phyloP scores from a whole-genome alignment of 2,329 filamentous ascomycete species.

The Paecilomyces niveus region DNA sequence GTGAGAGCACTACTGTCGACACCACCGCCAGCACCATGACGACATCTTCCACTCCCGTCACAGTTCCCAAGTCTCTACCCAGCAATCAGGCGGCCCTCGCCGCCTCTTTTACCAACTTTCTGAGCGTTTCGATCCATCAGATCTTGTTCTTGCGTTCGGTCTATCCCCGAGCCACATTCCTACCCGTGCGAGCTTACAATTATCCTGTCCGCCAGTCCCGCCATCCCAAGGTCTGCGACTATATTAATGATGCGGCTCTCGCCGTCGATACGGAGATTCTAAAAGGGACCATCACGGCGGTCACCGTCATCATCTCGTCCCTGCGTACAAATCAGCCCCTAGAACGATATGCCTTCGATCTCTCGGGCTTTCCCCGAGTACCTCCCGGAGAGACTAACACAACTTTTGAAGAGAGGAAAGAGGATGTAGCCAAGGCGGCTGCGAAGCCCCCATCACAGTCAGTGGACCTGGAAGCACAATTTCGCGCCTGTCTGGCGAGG shows the following conservation, averaged over 20 bases:
- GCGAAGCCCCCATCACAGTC: conserved; percentile 21
- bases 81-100: conserved; percentile 55
- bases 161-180: conserved; percentile 72
- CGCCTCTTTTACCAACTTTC: conserved; percentile 67
- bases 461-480: conserved; percentile 43
- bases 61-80: conserved; percentile 34
- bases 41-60: conserved; percentile 33
- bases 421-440: conserved; percentile 26
- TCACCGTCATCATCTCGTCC: conserved; percentile 52
- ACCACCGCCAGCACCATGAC: conserved; percentile 30
- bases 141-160: conserved; percentile 75
- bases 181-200: conserved; percentile 73
- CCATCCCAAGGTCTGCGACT: conserved; percentile 77
- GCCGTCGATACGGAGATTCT: conserved; percentile 66
- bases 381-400: conserved; percentile 41
- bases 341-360: conserved; percentile 55
- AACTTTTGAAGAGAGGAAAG: conserved; percentile 40
- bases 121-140: conserved; percentile 76
- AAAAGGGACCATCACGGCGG: conserved; percentile 47
- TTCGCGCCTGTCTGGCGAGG: conserved; percentile 40
- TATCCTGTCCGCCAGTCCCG: conserved; percentile 77
- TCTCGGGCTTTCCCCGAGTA: conserved; percentile 50
- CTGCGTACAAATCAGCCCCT: conserved; percentile 45
- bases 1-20: conserved; percentile 31
- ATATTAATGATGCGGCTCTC: conserved; percentile 73